Conservation (phyloP, 768 basidiomycete species). For the Mycena floridula region DNA sequence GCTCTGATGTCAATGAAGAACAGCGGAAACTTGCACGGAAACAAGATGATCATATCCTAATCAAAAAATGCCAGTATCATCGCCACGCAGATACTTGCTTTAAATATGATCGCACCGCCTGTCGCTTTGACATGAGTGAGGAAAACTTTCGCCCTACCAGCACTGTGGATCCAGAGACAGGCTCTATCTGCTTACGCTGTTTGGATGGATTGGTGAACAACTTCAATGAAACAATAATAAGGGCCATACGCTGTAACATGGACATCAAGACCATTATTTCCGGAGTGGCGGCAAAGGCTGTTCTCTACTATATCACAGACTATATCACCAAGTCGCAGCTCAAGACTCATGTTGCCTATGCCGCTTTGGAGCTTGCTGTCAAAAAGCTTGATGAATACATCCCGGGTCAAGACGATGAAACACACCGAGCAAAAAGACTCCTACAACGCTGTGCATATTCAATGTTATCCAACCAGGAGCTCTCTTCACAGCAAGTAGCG, state of each 20-base stretch:
- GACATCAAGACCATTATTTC: slow-evolving; percentile 22
- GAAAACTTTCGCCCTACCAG: slow-evolving; percentile 6
- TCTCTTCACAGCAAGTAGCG: slow-evolving; percentile 21
- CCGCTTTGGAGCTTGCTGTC: slow-evolving; percentile 6
- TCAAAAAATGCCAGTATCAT: slow-evolving; percentile 14
- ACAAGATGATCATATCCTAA: slow-evolving; percentile 10
- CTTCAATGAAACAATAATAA: slow-evolving; percentile 8
- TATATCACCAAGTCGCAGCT: slow-evolving; percentile 27
- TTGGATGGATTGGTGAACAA: slow-evolving; percentile 14
- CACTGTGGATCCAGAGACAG: slow-evolving; percentile 12
- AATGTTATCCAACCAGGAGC: slow-evolving; percentile 20
- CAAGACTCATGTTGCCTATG: slow-evolving; percentile 7
- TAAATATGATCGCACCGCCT: slow-evolving; percentile 15
- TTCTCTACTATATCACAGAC: slow-evolving; percentile 27
- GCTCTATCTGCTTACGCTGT: slow-evolving; percentile 14
- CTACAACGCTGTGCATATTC: slow-evolving; percentile 19
- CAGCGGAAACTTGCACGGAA: background rate
- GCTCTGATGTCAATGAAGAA: background rate
- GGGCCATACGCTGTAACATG: slow-evolving; percentile 7
- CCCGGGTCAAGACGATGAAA: slow-evolving; percentile 1
- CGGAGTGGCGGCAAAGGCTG: slow-evolving; percentile 20
- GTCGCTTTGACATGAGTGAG: slow-evolving; percentile 17
- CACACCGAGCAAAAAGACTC: slow-evolving; percentile 11
- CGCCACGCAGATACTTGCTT: slow-evolving; percentile 20
- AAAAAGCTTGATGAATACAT: slow-evolving; percentile 13